These are phyloP conservation scores for Lactifluus piperatus DNA, from an alignment of 768 basidiomycete species.

Conservation along the genomic window DNA sequence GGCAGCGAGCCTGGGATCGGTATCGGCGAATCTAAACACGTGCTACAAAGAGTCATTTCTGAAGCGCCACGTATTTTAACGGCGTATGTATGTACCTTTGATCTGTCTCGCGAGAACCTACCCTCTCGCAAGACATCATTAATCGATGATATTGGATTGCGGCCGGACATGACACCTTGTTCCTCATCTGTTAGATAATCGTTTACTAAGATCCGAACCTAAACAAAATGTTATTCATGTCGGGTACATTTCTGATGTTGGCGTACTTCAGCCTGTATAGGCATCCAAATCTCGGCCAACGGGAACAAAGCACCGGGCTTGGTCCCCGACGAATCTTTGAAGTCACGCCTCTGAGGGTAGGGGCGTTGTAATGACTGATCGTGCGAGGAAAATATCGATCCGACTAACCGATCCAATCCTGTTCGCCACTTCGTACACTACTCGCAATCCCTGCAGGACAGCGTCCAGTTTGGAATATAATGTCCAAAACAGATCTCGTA, in stretches of 20 bases:
- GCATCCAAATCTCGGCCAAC: slow-evolving; percentile 77
- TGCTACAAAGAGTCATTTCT: slow-evolving; percentile 35
- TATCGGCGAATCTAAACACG: slow-evolving; percentile 88
- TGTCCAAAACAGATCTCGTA: slow-evolving; percentile 95
- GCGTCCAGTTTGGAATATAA: slow-evolving; percentile 93
- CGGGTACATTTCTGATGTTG: not conserved
- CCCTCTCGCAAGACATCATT: slow-evolving; percentile 89
- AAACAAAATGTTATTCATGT: slow-evolving; percentile 1
- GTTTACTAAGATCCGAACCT: slow-evolving; percentile 78
- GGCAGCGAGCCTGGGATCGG: slow-evolving; percentile 62
- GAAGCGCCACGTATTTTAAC: not conserved
- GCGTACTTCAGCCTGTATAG: slow-evolving; percentile 81
- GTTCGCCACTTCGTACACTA: slow-evolving; percentile 84
- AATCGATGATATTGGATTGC: slow-evolving; percentile 87
- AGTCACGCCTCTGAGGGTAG: slow-evolving; percentile 66
- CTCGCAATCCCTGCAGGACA: slow-evolving; percentile 81
- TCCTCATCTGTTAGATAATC: slow-evolving; percentile 94
- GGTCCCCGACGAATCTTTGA: slow-evolving; percentile 76
- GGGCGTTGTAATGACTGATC: not conserved
- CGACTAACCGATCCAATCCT: slow-evolving; percentile 81
- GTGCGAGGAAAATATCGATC: not conserved
- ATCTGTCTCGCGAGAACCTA: slow-evolving; percentile 65
- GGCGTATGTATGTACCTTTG: slow-evolving; percentile 44
- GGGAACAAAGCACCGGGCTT: slow-evolving; percentile 75
- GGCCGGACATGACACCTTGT: slow-evolving; percentile 62